Conservation (phyloP, 1,284 basidiomycete genomes). For the Earliella scabrosa region DNA sequence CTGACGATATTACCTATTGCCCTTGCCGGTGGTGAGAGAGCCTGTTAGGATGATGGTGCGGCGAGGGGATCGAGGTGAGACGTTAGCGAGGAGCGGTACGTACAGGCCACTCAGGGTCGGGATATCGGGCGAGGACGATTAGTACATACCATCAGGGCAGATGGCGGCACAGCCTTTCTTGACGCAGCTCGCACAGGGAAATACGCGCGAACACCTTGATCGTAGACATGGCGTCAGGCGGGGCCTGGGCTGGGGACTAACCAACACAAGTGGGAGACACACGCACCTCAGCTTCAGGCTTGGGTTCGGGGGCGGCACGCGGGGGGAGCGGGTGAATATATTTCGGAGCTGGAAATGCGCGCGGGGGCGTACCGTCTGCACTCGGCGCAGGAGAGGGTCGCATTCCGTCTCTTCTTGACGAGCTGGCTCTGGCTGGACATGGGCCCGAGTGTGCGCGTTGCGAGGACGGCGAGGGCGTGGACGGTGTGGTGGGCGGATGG, state of each 20-base stretch:
- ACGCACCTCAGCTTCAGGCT: slow-evolving; percentile 69
- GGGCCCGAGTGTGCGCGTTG: neutral
- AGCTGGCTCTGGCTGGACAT: slow-evolving; percentile 29
- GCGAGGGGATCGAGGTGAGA: no score
- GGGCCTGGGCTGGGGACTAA: neutral
- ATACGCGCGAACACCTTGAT: slow-evolving; percentile 61
- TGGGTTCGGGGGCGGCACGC: slow-evolving; percentile 11
- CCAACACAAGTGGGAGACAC: slow-evolving; percentile 13
- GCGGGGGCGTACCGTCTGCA: slow-evolving; percentile 25
- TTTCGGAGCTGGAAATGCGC: slow-evolving; percentile 8
- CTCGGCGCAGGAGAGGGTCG: slow-evolving; percentile 30
- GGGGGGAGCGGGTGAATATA: slow-evolving; percentile 5
- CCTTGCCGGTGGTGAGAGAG: slow-evolving; percentile 73
- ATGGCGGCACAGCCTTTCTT: slow-evolving; percentile 71
- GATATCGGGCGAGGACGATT: neutral
- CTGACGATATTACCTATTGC: slow-evolving; percentile 53
- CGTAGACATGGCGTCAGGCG: slow-evolving; percentile 15
- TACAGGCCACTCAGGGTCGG: neutral
- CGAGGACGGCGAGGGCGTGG: neutral
- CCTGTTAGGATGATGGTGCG: slow-evolving; percentile 42
- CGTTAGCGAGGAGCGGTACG: no score
- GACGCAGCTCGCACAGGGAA: slow-evolving; percentile 69
- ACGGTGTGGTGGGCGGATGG: neutral
- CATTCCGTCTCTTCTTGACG: slow-evolving; percentile 27
- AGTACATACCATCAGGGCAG: slow-evolving; percentile 60